Evolutionary conservation across 768 basidiomycete genomes (phyloP).

Genomic region (Pilatotrama ljubarskyi): DNA sequence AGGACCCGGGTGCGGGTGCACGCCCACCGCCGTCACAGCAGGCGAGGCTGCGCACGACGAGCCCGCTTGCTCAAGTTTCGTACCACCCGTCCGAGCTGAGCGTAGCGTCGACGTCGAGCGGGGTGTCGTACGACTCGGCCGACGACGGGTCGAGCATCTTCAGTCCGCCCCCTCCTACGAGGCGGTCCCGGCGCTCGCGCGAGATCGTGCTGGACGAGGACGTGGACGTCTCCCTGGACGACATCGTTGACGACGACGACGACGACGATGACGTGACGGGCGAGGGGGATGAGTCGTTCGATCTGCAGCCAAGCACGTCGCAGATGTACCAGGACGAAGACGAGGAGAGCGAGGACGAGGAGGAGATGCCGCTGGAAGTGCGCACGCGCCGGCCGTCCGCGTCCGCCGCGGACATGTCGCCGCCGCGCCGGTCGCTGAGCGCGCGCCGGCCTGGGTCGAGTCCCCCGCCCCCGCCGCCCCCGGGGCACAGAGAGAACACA

Average conservation of each 20-base stretch:
- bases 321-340: conserved; percentile 37
- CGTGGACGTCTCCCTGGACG: conserved; percentile 22
- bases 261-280: not conserved
- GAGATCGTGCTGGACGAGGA: conserved; percentile 14
- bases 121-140: conserved; percentile 22
- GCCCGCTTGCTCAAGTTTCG: conserved; percentile 39
- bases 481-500: not conserved
- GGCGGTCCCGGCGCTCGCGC: not conserved
- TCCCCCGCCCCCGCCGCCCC: not conserved
- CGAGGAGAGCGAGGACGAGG: conserved; percentile 41
- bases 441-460: conserved; percentile 1
- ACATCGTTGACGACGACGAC: not conserved
- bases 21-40: not conserved
- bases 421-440: conserved; percentile 18
- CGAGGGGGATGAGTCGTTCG: conserved; percentile 21
- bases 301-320: conserved; percentile 34
- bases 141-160: conserved; percentile 28
- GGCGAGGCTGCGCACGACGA: conserved; percentile 33
- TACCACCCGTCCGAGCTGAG: conserved; percentile 19
- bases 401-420: conserved; percentile 20
- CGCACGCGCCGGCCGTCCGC: conserved; percentile 29
- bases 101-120: conserved; percentile 25
- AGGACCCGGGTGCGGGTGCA: conserved; percentile 5
- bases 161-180: not conserved
- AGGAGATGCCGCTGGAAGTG: conserved; percentile 28